Percentiles rank a stretch among this genome's conserved stretches.
Conservation (phyloP, 2,329 filamentous ascomycete species). For the Exophiala calicioides region DNA sequence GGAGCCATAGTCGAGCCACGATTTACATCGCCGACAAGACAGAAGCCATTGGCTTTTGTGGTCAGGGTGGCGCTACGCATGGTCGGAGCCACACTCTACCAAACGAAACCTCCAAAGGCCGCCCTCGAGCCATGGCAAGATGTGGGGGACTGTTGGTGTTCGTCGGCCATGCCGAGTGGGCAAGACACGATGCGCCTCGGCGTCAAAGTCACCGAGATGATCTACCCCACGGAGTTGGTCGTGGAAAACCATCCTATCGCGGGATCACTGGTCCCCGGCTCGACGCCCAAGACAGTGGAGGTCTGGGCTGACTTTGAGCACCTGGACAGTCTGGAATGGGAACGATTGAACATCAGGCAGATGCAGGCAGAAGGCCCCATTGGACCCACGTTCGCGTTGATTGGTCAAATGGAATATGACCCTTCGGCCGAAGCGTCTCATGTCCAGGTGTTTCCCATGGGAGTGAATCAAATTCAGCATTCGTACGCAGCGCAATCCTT, state of each 20-base stretch:
- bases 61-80: conserved; percentile 28
- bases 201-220: conserved; percentile 42
- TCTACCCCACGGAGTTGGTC: conserved; percentile 69
- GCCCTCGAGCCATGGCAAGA: conserved; percentile 74
- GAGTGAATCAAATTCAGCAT: conserved; percentile 33
- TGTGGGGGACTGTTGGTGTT: conserved; percentile 86
- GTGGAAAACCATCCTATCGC: conserved; percentile 69
- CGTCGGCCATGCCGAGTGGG: conserved; percentile 45
- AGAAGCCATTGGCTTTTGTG: conserved; percentile 31
- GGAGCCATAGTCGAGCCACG: conserved; percentile 65
- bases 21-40: conserved; percentile 61
- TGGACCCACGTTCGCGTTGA: conserved; percentile 20
- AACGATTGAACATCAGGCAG: conserved; percentile 20
- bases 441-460: conserved; percentile 43
- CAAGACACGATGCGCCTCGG: conserved; percentile 46
- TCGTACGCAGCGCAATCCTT: conserved; percentile 37
- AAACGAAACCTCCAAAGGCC: conserved; percentile 43
- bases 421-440: conserved; percentile 31
- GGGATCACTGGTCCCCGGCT: conserved; percentile 61
- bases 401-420: conserved; percentile 29
- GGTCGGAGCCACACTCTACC: conserved; percentile 19
- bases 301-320: conserved; percentile 65
- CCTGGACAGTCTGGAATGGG: conserved; percentile 25
- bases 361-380: conserved; percentile 21
- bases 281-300: conserved; percentile 69